Evolutionary conservation across 345 rosid genomes (phyloP).

Genomic region (Capsella bursapastoris): DNA sequence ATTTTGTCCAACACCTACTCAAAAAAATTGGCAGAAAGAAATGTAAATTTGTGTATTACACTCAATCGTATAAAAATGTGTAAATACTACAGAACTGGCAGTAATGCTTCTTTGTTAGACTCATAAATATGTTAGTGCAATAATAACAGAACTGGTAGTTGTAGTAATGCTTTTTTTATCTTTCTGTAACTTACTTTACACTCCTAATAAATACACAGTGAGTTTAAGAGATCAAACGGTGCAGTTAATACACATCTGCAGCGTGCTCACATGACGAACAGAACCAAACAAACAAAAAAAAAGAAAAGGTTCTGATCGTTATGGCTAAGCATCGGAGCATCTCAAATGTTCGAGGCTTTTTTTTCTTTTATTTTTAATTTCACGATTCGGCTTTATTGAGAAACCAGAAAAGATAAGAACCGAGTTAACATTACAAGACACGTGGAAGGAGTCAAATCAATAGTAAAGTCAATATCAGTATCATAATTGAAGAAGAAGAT

Average conservation of each 20-base stretch:
- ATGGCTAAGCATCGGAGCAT: conserved; percentile 24
- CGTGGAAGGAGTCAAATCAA: conserved; percentile 39
- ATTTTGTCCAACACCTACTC: not conserved
- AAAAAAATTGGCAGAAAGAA: not conserved
- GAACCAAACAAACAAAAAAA: not conserved
- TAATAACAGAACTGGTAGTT: not conserved
- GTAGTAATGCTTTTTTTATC: not conserved
- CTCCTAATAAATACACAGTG: conserved; percentile 4
- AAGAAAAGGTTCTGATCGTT: not conserved
- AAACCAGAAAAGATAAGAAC: not conserved
- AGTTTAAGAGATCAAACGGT: conserved; percentile 7
- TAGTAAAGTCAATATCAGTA: conserved; percentile 44
- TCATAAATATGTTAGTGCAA: not conserved
- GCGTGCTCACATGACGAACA: conserved; percentile 44
- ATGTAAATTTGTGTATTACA: not conserved
- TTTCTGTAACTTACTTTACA: not conserved
- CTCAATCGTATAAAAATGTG: too few relatives aligned
- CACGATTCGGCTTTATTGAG: conserved; percentile 1
- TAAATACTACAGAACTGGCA: too few relatives aligned
- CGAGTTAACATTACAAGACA: conserved; percentile 4
- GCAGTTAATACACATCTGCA: conserved; percentile 31
- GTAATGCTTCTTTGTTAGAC: too few relatives aligned
- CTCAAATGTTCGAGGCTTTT: conserved; percentile 33
- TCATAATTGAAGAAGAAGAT: conserved; percentile 44
- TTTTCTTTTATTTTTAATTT: not conserved